Conservation (phyloP, 1,284 basidiomycete species). For the Tranzscheliella williamsii region DNA sequence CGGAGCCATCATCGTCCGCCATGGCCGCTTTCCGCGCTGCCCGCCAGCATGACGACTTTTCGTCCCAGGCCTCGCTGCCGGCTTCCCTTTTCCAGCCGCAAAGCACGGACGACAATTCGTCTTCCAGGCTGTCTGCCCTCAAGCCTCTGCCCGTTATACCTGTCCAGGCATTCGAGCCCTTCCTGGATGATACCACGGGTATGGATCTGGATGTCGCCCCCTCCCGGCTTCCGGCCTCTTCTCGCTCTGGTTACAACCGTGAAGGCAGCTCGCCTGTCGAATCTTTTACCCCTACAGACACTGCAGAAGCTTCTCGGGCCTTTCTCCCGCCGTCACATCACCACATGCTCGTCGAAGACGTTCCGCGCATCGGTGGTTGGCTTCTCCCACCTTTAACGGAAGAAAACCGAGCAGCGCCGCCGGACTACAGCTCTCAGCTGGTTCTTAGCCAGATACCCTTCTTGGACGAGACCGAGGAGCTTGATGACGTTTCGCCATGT, state of each 20-base stretch:
- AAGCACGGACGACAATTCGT: not conserved
- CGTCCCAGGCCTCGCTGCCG: slow-evolving; percentile 8
- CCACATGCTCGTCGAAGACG: slow-evolving; percentile 5
- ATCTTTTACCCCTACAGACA: slow-evolving; percentile 15
- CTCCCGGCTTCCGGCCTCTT: not conserved
- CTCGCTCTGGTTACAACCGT: not conserved
- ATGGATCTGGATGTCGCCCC: slow-evolving; percentile 10
- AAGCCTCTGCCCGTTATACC: slow-evolving; percentile 13
- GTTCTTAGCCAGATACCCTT: slow-evolving; percentile 27
- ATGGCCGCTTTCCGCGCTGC: slow-evolving; percentile 12
- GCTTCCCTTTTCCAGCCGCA: slow-evolving; percentile 1
- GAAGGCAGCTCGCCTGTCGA: slow-evolving; percentile 24
- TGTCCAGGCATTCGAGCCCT: slow-evolving; percentile 22
- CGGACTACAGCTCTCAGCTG: slow-evolving; percentile 10
- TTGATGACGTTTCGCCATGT: not conserved
- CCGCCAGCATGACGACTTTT: slow-evolving; percentile 1
- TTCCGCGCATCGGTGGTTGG: slow-evolving; percentile 24
- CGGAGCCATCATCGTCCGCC: slow-evolving; percentile 17
- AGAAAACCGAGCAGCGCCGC: slow-evolving; percentile 11
- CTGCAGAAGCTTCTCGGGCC: slow-evolving; percentile 1
- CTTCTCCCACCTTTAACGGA: slow-evolving; percentile 17
- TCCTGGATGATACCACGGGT: slow-evolving; percentile 26
- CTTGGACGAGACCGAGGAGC: not conserved
- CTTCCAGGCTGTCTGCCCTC: too few relatives aligned
- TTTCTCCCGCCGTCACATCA: not conserved